Evolutionary conservation across 1,284 basidiomycete genomes (phyloP), one percentile per base, ranked within the genome.

Genomic region (Boletus albobrunnescens): DNA sequence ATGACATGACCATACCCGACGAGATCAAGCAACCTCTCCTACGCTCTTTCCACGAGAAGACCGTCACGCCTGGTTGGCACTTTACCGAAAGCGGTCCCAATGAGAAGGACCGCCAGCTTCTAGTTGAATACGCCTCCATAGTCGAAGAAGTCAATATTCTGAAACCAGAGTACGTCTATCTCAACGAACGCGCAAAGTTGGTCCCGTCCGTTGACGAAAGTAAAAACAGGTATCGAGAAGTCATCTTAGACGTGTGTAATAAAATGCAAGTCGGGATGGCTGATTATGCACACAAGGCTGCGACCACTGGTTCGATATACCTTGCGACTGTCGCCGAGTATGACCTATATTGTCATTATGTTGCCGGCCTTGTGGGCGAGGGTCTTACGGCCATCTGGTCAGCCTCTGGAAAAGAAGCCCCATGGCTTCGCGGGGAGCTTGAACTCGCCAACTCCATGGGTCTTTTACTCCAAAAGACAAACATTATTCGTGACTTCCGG

Each of bases 311-410:
- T 42, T 73, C 77, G 36, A 78, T 85, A 42, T 87, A 87, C 63
- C 75, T 94, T 50, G 77, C 82, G 47, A 82, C 84, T 10, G 71
- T 91, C 53, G 74, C 80, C 37, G 93, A 97, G 58, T 97, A 95
- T 69, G 93, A 98, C 67, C 78, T 98, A 11, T 99, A 99, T 73
- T 99, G 96, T 67, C 95, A 99, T 70, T 98, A 96, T 67, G 96
- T 98, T 53, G 96, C 95, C 3, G 96, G 95, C 3, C 83, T 99
- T 47, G 95, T 99, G 52, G 96, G 95, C 43, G 96, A 99, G 68
- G 95, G 96, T 47, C 78, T 97, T 39, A 94, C 92, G 0, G 82
- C 91, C 7, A 76, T 99, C 39, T 97, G 95, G 71, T 76, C 89
- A 14, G 88, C 90, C 8, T 93, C 91, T 4, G 82, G 82, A 35